Conservation (phyloP, 192 early-diverging fungal species). For the Thamnidium elegans region DNA sequence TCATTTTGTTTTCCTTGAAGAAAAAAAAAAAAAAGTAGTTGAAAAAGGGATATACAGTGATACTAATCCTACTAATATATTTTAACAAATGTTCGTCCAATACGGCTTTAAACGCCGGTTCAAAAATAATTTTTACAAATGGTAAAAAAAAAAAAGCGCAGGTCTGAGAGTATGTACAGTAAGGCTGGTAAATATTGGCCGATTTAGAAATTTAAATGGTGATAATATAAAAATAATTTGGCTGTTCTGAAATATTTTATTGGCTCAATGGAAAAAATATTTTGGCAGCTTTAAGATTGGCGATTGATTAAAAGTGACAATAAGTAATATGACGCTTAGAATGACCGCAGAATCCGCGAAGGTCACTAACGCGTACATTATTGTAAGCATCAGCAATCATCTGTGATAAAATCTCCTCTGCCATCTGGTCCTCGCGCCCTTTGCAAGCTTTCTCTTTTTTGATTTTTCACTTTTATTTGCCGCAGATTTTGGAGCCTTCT, state of each 20-base stretch:
- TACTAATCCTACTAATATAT: no score
- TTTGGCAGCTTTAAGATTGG: neutral
- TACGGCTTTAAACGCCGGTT: no score
- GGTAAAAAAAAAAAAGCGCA: no score
- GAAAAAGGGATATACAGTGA: no score
- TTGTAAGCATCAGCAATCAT: conserved; percentile 9
- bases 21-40: no score
- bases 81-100: no score
- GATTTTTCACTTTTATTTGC: conserved; percentile 2
- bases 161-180: no score
- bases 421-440: neutral
- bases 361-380: conserved; percentile 4
- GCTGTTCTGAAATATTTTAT: conserved; percentile 4
- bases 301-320: no score
- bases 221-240: conserved; percentile 1
- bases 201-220: neutral
- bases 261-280: conserved; percentile 4
- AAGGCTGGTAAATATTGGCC: no score
- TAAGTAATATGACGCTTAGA: no score
- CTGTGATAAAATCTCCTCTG: conserved; percentile 3
- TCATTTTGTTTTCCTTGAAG: neutral
- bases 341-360: neutral
- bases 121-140: no score
- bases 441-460: conserved; percentile 13
- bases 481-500: neutral